phyloP scores from a whole-genome alignment of 1,139 yeast species.

The Zygosaccharomyces sapae region DNA sequence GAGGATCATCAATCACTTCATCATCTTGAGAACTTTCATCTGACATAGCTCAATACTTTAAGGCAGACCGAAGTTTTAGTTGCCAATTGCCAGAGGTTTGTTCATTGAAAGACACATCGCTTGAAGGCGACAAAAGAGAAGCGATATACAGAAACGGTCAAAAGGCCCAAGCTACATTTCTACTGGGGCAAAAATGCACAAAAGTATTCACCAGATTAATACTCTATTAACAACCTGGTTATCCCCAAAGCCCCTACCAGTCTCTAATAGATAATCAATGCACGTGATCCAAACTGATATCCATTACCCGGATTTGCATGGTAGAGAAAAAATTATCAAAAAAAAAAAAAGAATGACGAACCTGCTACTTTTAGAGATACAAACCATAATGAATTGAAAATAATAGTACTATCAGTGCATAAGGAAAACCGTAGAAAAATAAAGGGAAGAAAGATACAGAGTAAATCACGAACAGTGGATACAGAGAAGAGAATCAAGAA shows the following conservation, averaged over 20 bases:
- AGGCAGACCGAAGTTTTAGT: neutral
- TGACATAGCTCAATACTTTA: neutral
- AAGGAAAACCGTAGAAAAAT: neutral
- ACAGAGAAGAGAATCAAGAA: neutral
- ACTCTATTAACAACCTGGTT: no score
- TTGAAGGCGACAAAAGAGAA: neutral
- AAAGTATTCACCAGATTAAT: no score
- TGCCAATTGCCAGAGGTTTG: neutral
- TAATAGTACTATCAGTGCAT: neutral
- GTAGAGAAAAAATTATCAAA: neutral
- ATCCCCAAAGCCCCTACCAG: neutral
- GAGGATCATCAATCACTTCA: slow-evolving; percentile 15
- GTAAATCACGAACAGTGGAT: neutral
- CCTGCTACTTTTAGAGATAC: neutral
- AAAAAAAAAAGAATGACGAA: neutral
- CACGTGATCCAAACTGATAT: neutral
- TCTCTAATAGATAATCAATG: neutral
- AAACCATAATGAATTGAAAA: slow-evolving; percentile 4
- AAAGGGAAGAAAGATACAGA: neutral
- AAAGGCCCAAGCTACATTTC: no score
- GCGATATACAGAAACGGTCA: neutral
- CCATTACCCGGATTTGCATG: neutral
- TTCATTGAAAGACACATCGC: neutral
- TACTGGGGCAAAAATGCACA: no score
- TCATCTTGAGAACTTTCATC: slow-evolving; percentile 5